Evolutionary conservation across 805 yeast genomes (phyloP), one percentile per base, ranked within the genome.

Genomic region (Kurtzmaniella fragi): DNA sequence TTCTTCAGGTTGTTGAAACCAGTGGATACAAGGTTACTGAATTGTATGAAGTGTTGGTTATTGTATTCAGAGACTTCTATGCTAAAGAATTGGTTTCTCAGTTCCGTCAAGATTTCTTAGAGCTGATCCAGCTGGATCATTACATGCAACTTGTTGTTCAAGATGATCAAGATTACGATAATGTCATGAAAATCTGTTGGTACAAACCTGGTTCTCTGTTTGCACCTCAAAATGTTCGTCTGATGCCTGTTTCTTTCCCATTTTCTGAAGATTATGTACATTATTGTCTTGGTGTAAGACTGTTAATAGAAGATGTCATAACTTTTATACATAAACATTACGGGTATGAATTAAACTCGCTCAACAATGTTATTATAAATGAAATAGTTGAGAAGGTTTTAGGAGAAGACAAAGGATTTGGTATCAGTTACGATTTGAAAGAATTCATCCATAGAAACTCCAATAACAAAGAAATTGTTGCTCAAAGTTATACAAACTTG

Each of bases 261-360:
- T 93, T 91, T 54, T 86, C 96, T 38, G 84, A 85, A 41, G 79
- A 88, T 43, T 90, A 88, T 52, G 90, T 95, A 17, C 83, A 87
- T 63, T 78, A 88, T 26, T 91, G 97, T 59, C 77, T 87, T 17
- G 80, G 85, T 28, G 60, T 86, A 14, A 72, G 87, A 39, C 73
- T 78, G 13, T 78, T 84, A 30, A 72, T 90, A 15, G 71, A 75
- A 23, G 78, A 78, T 42, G 72, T 85, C 37, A 67, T 77, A n/a
- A 63, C 67, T 14, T 93, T 90, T 52, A 61, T 84, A 31, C 77
- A 76, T 36, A 78, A 72, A 42, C 80, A 80, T 47, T 82, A 80
- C 52, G 75, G 74, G 45, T 80, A 81, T 46, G 83, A 77, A 45
- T 75, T 78, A 31, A 69, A 80, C 15, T 77, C 75, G 26, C 64